Base-by-base conservation (phyloP, 106 monocot genomes). In the Vanilla planifolia region DNA sequence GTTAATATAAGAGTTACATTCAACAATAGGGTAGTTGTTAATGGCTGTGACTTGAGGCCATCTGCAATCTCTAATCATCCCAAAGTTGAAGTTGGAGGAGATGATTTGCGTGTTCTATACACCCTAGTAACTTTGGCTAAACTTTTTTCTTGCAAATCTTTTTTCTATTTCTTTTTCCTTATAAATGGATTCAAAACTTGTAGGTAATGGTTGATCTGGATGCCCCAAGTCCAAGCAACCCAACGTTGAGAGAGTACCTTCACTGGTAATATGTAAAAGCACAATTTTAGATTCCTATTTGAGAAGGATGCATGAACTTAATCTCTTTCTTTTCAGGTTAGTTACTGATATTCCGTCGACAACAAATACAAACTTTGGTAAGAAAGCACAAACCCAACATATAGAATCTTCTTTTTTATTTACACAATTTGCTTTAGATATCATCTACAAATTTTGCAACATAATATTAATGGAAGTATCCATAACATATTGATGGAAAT, bases 171-270 rank as follows among this genome's bases (percentile, higher is more conserved):
- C 3, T 37, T 5, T 5, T 37, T 5, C 9, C 3, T 37, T 37
- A 37, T 37, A 37, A 37, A 37, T 3, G 3, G 3, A 37, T 5
- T 37, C 9, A 37, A 5, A 9, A 37, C 36, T 37, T 46, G 33
- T 33, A 79, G 78, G 58, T 68, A 14, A 67, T 79, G 78, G 69
- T 73, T 21, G 78, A 79, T 64, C 78, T 73, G 5, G 78, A 79
- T 69, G 73, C 78, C 5, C 78, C 78, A 26, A 79, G 35, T 32
- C 72, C 73, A 0, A 73, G 78, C 42, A 48, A 79, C 22, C 68
- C 73, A 26, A 68, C 28, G 20, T 23, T 79, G 34, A 51, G 29
- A 29, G 78, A 79, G 26, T 79, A 79, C 53, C 34, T 79, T 42
- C 78, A 79, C 51, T 73, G 78, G 78, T 79, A 45, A 68, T 37